Base-by-base conservation (phyloP, 331 rosid genomes). In the Ulmus americana region DNA sequence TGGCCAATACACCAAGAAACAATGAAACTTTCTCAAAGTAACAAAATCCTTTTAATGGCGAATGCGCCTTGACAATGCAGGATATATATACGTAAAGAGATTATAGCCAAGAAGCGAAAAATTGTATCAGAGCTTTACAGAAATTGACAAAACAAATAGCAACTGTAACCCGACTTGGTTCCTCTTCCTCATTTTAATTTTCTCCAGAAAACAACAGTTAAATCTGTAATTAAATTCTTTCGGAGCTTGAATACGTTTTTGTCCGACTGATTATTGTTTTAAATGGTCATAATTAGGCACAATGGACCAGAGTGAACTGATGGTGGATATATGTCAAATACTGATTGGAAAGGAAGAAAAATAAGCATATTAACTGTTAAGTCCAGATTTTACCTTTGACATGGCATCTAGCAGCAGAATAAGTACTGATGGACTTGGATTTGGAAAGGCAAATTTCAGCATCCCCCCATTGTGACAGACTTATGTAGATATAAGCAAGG, bases 381-480 rank as follows among this genome's bases (percentile, higher is more conserved):
- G 47, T 35, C 62, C 7, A 52, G 60, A 67, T 50, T 68, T 85
- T 20, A 88, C 95, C 99, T 61, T 79, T 66, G 69, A 83, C 81
- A 45, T 94, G 88, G 59, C 77, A 87, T 79, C 95, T 79, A 63
- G 76, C 53, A 43, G 99, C 88, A 9, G 95, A 90, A 74, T 67
- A 79, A 45, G 72, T 64, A 67, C 61, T 46, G 62, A 90, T 72
- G 76, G 80, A 81, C 82, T 79, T 81, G 0, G 97, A 87, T 79
- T 82, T 87, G 53, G 86, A 76, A 58, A 94, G 91, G 68, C 99
- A 94, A 43, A 64, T 70, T 83, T 84, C 88, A 3, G 88, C 95
- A 57, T 90, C 97, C 28, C 52, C 75, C 99, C 91, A 94, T 55
- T 66, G 79, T 18, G 90, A 87, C 59, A 87, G 74, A 54, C 72